Evolutionary conservation across 2,329 filamentous ascomycete genomes (phyloP), one percentile per base, ranked within the genome.

Genomic region (Stromatinia cepivora): DNA sequence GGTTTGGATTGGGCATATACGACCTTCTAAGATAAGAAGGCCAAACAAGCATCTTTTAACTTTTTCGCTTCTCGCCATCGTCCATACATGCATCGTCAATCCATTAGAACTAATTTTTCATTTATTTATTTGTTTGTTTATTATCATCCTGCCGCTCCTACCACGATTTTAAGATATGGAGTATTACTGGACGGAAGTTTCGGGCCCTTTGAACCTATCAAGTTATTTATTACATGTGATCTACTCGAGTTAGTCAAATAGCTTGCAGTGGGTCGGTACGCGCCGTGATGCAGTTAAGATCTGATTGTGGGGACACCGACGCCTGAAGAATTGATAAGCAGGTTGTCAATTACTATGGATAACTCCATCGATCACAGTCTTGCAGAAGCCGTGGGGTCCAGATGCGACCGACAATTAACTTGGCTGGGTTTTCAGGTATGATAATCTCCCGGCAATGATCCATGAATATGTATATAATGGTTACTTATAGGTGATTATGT

Each of bases 401-500:
- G 1, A 74, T 86, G 70, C 76, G 76, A 9, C 79, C 84, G 3
- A 77, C 76, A 54, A 80, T 78, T 70, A 82, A 84, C 71, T 81
- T 82, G 76, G 80, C 79, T 6, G 81, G 81, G 0, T 84, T 84
- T 65, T 72, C 84, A 2, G 79, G 81, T 77, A 73, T 25, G 58
- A 39, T 52, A 36, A 7, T 63, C 28, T 28, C 28, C n/a, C 50
- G 22, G 1, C 66, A 50, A 42, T 22, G 4, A 42, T 42, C 22
- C 56, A 53, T 58, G 15, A n/a, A 48, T n/a, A 25, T 53, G 45
- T 62, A 28, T 48, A 67, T 67, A 67, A 48, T 53, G 56, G 42
- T 28, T 42, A 11, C 42, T 59, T 22, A 70, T 74, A 52, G 76
- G 75, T 48, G 76, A 74, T 4, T 42, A 72, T 17, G 71, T 72